phyloP scores from a whole-genome alignment of 2,329 filamentous ascomycete genomes.

The Trichocomaceae sp. region DNA sequence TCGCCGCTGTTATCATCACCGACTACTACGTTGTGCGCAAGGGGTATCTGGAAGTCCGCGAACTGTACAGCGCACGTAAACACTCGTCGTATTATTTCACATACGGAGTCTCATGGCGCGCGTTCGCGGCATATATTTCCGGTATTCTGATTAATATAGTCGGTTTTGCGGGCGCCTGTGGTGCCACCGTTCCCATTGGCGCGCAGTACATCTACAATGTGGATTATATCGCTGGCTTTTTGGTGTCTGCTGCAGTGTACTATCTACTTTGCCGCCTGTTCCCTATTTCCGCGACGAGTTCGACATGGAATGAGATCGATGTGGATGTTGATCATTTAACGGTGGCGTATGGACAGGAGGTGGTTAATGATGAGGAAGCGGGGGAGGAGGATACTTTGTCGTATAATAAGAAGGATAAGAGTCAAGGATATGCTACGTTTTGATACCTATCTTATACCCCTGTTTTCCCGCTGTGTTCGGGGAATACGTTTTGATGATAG shows the following conservation, averaged over 20 bases:
- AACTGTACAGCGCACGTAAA: conserved; percentile 66
- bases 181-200: conserved; percentile 62
- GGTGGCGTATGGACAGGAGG: conserved; percentile 28
- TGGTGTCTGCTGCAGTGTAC: conserved; percentile 62
- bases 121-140: conserved; percentile 71
- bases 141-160: conserved; percentile 89
- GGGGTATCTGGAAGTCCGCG: conserved; percentile 70
- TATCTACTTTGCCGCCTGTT: conserved; percentile 61
- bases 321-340: conserved; percentile 26
- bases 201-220: conserved; percentile 83
- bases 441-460: background rate
- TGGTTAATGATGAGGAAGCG: conserved; percentile 23
- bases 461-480: background rate
- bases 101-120: conserved; percentile 73
- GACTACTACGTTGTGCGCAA: conserved; percentile 84
- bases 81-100: conserved; percentile 63
- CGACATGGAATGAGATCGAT: conserved; percentile 69
- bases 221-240: conserved; percentile 83
- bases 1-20: conserved; percentile 80
- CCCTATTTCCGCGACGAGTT: conserved; percentile 68
- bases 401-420: conserved; percentile 14
- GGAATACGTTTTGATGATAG: background rate
- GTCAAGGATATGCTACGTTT: conserved; percentile 12
- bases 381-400: conserved; percentile 9
- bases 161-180: conserved; percentile 78